phyloP scores from a whole-genome alignment of 2,329 filamentous ascomycete species.

The Emericellopsis cladophorae region DNA sequence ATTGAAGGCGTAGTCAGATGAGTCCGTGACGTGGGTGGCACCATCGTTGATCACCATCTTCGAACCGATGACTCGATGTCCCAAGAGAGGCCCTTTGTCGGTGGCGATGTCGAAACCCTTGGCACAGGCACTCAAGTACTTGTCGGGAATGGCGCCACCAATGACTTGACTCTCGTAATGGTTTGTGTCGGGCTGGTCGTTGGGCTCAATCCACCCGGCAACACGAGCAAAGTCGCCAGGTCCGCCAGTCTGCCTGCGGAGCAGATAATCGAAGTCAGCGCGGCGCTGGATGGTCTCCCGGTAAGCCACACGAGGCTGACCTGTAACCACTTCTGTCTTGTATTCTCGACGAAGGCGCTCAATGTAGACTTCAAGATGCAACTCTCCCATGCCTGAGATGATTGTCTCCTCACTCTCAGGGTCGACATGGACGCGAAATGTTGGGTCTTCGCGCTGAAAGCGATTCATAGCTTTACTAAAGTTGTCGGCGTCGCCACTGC shows the following conservation, averaged over 20 bases:
- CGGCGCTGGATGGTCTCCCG: constrained; percentile 78
- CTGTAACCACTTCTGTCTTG: constrained; percentile 89
- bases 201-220: constrained; percentile 82
- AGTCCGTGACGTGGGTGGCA: constrained; percentile 95
- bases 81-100: constrained; percentile 78
- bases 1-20: constrained; percentile 92
- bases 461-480: constrained; percentile 98
- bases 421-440: constrained; percentile 90
- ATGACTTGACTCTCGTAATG: constrained; percentile 77
- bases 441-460: constrained; percentile 96
- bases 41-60: constrained; percentile 92
- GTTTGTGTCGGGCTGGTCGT: constrained; percentile 59
- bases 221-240: constrained; percentile 93
- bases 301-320: constrained; percentile 93
- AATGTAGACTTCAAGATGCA: constrained; percentile 94
- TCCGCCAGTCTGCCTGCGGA: constrained; percentile 92
- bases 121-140: constrained; percentile 86
- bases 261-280: constrained; percentile 79
- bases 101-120: constrained; percentile 85
- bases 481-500: constrained; percentile 79
- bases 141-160: constrained; percentile 87
- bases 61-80: constrained; percentile 82
- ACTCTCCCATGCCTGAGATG: constrained; percentile 95
- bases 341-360: constrained; percentile 96
- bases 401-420: constrained; percentile 90